phyloP scores from a whole-genome alignment of 129 eudicot species.

The Flaveria linearis region DNA sequence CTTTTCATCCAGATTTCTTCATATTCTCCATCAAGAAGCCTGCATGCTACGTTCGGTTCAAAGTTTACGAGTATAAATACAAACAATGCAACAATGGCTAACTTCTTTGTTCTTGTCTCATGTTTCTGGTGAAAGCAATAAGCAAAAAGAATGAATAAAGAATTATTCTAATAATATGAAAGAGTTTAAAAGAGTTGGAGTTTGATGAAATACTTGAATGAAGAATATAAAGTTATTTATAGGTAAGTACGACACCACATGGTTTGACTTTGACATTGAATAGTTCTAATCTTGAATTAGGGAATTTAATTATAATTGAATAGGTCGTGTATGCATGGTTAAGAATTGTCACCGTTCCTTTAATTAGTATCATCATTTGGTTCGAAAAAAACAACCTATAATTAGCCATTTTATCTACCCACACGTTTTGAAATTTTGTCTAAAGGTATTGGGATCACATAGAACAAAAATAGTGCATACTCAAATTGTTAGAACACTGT shows the following conservation, averaged over 20 bases:
- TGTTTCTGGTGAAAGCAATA: neutral
- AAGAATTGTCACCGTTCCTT: no score
- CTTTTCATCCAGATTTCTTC: constrained; percentile 32
- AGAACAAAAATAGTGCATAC: no score
- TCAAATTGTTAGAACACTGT: no score
- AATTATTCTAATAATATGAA: neutral
- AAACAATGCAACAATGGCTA: constrained; percentile 10
- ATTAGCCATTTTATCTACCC: no score
- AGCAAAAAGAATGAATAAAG: constrained; percentile 2
- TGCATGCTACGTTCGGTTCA: constrained; percentile 19
- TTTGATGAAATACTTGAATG: constrained; percentile 15
- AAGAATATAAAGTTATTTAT: constrained; percentile 12
- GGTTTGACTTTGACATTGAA: constrained; percentile 25
- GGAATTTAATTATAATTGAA: constrained; percentile 14
- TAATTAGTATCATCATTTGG: no score
- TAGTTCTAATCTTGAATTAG: neutral
- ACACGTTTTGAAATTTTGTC: no score
- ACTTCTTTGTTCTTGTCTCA: neutral
- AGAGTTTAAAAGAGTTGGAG: neutral
- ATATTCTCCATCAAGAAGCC: constrained; percentile 37
- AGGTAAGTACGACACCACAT: constrained; percentile 1
- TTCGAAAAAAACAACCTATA: no score
- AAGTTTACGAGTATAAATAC: constrained; percentile 7
- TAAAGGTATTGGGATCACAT: no score
- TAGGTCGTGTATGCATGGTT: constrained; percentile 3